Base-by-base conservation (phyloP, 2,329 filamentous ascomycete species). In the Westerdykella sp. region DNA sequence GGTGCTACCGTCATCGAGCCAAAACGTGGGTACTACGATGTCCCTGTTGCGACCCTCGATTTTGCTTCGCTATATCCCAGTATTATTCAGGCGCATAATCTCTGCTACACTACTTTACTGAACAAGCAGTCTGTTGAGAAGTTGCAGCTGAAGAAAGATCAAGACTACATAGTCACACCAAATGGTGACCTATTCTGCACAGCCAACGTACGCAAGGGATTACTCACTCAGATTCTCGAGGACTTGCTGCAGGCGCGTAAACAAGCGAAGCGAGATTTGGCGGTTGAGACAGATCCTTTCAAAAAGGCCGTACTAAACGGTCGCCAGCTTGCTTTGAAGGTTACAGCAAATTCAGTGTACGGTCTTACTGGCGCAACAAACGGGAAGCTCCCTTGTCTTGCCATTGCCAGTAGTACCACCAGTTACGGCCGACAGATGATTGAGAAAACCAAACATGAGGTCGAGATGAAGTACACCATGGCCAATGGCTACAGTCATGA, bases 381-480 rank as follows among this genome's bases (percentile, higher is more conserved):
- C 25, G 93, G 93, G 61, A 98, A 98, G 65, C 75, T 98, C 34
- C 93, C 93, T 0, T 98, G 93, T 74, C 74, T 98, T 46, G 82
- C 86, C 34, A 97, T 98, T 66, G 93, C 93, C 47, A 95, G 89
- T 72, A 95, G 89, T 69, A 97, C 93, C 12, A 98, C 93, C 1
- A 89, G 86, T 72, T 98, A 95, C 60, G 93, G 93, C 54, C 87
- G 93, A 57, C 86, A 96, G 64, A 98, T 98, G 93, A 98, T 98
- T 73, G 91, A 97, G 68, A 93, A 84, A 71, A 97, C 93, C 1
- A 97, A 95, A 68, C 78, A 85, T n/a, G 93, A 97, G 64, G 93
- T 98, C 6, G 91, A 97, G 69, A 76, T 79, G 34, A 83, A 81
- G 53, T 98, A 95, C 68, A 91, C 80, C 39, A 90, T 96, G 44